These are phyloP conservation scores for Haematococcus lacustris DNA, from an alignment of 139 green algal species.

Conservation along the genomic window DNA sequence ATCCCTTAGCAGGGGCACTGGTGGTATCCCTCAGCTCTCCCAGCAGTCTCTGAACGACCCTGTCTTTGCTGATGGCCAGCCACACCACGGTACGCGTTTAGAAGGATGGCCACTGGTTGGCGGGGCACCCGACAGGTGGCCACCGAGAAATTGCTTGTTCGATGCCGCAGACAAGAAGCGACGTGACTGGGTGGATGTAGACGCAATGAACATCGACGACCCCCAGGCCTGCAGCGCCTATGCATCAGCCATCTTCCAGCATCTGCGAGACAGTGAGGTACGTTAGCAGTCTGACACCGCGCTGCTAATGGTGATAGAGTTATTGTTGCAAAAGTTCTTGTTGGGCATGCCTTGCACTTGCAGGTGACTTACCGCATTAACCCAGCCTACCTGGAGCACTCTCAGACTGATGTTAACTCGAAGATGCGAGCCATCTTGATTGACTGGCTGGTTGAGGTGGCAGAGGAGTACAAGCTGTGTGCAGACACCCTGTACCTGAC, in stretches of 20 bases:
- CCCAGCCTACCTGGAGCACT: constrained; percentile 57
- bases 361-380: neutral
- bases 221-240: constrained; percentile 68
- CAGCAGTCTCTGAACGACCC: too few species aligned
- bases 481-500: constrained; percentile 88
- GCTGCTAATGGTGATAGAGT: neutral
- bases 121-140: too few species aligned
- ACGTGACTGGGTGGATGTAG: constrained; percentile 62
- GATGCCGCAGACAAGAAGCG: constrained; percentile 1
- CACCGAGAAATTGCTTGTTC: neutral
- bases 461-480: constrained; percentile 88
- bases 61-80: too few species aligned
- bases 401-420: constrained; percentile 84
- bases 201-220: constrained; percentile 58
- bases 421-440: constrained; percentile 94
- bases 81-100: too few species aligned
- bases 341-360: neutral
- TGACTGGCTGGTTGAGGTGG: constrained; percentile 95
- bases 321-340: neutral
- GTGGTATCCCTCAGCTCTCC: too few species aligned
- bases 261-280: constrained; percentile 63
- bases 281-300: neutral
- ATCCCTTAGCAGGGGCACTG: too few species aligned
- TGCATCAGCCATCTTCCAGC: constrained; percentile 66
- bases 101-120: too few species aligned